A percentile compares a stretch with the other conserved stretches of the same genome.
phyloP scores from a whole-genome alignment of 2,329 filamentous ascomycete genomes.

The Pseudogymnoascus sp. region DNA sequence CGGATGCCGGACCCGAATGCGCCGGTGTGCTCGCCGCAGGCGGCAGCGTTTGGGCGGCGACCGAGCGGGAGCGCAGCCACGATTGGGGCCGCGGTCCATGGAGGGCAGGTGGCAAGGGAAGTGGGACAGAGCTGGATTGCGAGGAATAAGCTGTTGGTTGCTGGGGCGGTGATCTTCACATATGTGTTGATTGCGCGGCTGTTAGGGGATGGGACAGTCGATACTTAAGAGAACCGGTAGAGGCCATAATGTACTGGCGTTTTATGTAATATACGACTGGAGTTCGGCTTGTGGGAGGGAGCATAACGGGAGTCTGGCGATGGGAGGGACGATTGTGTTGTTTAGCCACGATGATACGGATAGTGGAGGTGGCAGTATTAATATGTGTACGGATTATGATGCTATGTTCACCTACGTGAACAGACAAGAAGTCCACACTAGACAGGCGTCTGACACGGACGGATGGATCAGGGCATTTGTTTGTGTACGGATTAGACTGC shows the following conservation, averaged over 20 bases:
- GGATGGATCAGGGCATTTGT: not conserved
- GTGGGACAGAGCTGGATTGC: constrained; percentile 76
- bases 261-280: constrained; percentile 4
- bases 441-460: not conserved
- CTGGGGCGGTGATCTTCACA: constrained; percentile 61
- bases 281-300: not conserved
- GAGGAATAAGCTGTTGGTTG: constrained; percentile 69
- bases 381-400: not conserved
- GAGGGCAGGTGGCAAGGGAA: constrained; percentile 63
- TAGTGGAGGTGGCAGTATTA: not conserved
- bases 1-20: constrained; percentile 44
- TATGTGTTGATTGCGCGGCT: constrained; percentile 79
- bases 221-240: not conserved
- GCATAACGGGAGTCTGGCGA: not conserved
- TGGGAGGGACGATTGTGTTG: not conserved
- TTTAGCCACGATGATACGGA: not conserved
- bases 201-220: constrained; percentile 33
- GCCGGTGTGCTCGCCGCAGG: constrained; percentile 50
- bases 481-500: not conserved
- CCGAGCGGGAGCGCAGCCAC: constrained; percentile 46
- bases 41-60: constrained; percentile 55
- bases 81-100: constrained; percentile 64
- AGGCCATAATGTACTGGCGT: not conserved
- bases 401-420: not conserved
- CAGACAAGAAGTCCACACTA: not conserved